Conservation (phyloP, 208 protist species). For the Naegleria lovaniensis region DNA sequence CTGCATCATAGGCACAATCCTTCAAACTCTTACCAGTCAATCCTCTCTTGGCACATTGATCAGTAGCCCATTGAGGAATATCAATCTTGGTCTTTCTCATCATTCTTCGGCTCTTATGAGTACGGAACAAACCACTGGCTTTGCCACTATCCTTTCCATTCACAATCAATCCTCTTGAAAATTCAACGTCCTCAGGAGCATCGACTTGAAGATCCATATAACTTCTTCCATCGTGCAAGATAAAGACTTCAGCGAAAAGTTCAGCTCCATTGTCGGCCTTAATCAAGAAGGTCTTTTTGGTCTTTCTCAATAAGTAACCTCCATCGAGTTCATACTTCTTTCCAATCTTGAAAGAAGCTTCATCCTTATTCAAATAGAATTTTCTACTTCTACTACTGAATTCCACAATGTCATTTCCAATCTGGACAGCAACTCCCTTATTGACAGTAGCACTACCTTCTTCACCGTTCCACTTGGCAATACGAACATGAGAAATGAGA, state of each 20-base stretch:
- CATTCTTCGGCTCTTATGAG: not conserved
- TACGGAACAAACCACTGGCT: not conserved
- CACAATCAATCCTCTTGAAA: not conserved
- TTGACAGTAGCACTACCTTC: not conserved
- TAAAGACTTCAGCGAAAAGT: not conserved
- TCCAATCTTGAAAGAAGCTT: not conserved
- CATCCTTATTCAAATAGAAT: not conserved
- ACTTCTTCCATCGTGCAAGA: not conserved
- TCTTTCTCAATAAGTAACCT: not conserved
- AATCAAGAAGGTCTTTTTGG: not conserved
- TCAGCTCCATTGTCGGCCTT: not conserved
- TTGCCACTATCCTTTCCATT: not conserved
- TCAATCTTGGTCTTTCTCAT: not conserved
- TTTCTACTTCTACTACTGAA: not conserved
- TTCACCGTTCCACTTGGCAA: not conserved
- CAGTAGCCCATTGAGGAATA: not conserved
- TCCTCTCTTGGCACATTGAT: not conserved
- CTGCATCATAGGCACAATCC: not conserved
- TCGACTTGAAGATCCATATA: not conserved
- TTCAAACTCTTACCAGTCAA: not conserved
- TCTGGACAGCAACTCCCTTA: not conserved
- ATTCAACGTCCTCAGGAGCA: not conserved
- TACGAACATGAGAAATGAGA: not conserved
- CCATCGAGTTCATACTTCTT: not conserved
- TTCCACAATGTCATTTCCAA: not conserved